phyloP scores from a whole-genome alignment of 345 rosid species.

The Psidium friedrichsthalianum region DNA sequence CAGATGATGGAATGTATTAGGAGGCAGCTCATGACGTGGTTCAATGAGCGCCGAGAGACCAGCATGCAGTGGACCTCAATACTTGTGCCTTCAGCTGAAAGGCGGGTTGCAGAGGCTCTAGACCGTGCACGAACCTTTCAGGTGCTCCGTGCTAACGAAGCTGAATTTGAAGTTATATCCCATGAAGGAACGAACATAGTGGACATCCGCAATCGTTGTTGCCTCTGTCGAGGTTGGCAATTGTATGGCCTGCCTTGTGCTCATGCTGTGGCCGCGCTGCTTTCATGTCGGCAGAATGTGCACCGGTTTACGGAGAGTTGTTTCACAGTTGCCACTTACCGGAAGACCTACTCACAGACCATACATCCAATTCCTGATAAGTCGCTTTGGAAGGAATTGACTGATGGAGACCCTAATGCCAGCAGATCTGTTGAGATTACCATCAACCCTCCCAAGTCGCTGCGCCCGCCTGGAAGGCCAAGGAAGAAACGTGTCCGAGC shows the following conservation, averaged over 20 bases:
- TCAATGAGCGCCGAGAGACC: conserved; percentile 84
- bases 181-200: conserved; percentile 87
- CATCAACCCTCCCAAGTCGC: conserved; percentile 80
- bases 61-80: conserved; percentile 95
- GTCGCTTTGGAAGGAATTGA: conserved; percentile 75
- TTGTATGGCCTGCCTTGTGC: conserved; percentile 92
- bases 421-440: conserved; percentile 29
- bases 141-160: conserved; percentile 91
- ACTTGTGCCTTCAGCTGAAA: conserved; percentile 90
- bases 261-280: conserved; percentile 93
- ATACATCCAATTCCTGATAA: conserved; percentile 96
- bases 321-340: conserved; percentile 86
- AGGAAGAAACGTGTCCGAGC: conserved; percentile 89
- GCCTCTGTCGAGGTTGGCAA: conserved; percentile 98
- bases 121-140: conserved; percentile 79
- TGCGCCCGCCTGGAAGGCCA: conserved; percentile 89
- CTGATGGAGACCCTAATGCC: conserved; percentile 54
- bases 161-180: conserved; percentile 89
- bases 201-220: conserved; percentile 83
- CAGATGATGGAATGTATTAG: conserved; percentile 99
- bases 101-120: conserved; percentile 78
- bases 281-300: conserved; percentile 96
- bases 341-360: conserved; percentile 90
- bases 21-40: conserved; percentile 98
- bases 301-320: conserved; percentile 93